These are phyloP conservation scores for Pseudomassariella vexata DNA, from an alignment of 2,329 filamentous ascomycete genomes.

Conservation along the genomic window DNA sequence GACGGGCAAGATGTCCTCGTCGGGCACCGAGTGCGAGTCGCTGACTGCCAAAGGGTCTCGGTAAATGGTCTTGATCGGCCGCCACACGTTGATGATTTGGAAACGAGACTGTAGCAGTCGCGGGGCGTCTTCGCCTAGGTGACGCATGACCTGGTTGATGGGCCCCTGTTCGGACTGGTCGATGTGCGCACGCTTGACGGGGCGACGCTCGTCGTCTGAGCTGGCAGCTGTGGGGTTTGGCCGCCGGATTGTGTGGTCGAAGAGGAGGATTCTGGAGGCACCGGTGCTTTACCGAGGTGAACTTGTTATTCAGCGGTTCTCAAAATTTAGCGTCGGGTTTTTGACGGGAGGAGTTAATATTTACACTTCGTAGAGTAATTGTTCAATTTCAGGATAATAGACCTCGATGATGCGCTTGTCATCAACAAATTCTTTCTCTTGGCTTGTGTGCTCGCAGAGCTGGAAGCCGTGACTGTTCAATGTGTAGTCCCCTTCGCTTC, in stretches of 20 bases:
- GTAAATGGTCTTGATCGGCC: slow-evolving; percentile 40
- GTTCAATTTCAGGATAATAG: slow-evolving; percentile 70
- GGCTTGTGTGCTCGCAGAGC: slow-evolving; percentile 19
- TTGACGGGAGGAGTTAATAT: slow-evolving; percentile 10
- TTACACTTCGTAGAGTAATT: slow-evolving; percentile 55
- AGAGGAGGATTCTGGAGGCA: slow-evolving; percentile 46
- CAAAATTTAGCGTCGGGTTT: too few relatives aligned
- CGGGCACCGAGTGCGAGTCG: slow-evolving; percentile 39
- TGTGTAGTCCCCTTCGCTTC: slow-evolving; percentile 27
- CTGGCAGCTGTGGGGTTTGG: slow-evolving; percentile 27
- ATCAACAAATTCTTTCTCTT: slow-evolving; percentile 37
- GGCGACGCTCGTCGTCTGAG: slow-evolving; percentile 39
- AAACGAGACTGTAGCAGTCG: slow-evolving; percentile 34
- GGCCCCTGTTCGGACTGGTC: slow-evolving; percentile 43
- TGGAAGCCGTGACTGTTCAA: slow-evolving; percentile 34
- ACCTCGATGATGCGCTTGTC: slow-evolving; percentile 55
- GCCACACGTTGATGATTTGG: slow-evolving; percentile 48
- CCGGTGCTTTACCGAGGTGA: slow-evolving; percentile 49
- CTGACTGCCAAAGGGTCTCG: slow-evolving; percentile 47
- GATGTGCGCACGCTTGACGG: slow-evolving; percentile 45
- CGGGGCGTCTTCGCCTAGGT: slow-evolving; percentile 33
- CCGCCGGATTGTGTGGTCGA: slow-evolving; percentile 50
- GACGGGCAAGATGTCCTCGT: slow-evolving; percentile 39
- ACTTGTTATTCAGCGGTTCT: too few relatives aligned
- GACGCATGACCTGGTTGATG: slow-evolving; percentile 28